Conservation (phyloP, 169 alveolate species). For the Theileria parva region DNA sequence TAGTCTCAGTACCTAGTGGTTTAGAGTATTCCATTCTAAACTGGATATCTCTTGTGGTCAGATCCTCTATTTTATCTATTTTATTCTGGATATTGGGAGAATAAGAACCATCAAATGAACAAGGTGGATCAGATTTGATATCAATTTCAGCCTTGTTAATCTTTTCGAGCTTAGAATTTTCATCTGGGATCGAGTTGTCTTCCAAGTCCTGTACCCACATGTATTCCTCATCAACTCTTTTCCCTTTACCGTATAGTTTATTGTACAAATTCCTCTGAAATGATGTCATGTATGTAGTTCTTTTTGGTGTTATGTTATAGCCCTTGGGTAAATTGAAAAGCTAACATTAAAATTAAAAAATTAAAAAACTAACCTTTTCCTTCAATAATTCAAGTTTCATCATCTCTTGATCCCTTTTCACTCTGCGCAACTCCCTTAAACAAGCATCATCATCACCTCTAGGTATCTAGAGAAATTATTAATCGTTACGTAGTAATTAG, state of each 20-base stretch:
- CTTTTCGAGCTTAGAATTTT: conserved; percentile 4
- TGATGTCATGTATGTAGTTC: conserved; percentile 41
- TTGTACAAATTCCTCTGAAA: conserved; percentile 56
- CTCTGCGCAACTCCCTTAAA: conserved; percentile 19
- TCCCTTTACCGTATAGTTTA: conserved; percentile 32
- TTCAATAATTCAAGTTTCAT: conserved; percentile 32
- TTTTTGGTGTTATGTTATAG: conserved; percentile 25
- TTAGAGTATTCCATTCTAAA: conserved; percentile 55
- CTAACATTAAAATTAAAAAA: not conserved
- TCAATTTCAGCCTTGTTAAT: conserved; percentile 14
- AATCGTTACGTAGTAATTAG: not conserved
- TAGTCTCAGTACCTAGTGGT: conserved; percentile 49
- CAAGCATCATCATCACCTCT: conserved; percentile 39
- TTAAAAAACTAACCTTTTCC: conserved; percentile 35
- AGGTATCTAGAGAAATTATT: conserved; percentile 11
- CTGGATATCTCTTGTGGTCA: conserved; percentile 20
- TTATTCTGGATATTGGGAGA: not conserved
- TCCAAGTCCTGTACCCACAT: conserved; percentile 55
- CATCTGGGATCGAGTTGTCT: conserved; percentile 47
- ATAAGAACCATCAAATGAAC: not conserved
- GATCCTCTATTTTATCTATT: conserved; percentile 26
- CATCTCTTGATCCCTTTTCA: conserved; percentile 31
- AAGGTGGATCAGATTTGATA: not conserved
- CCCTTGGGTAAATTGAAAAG: conserved; percentile 48
- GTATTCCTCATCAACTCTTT: conserved; percentile 21